Conservation (phyloP, 345 rosid genomes). For the Melaleuca quinquenervia region DNA sequence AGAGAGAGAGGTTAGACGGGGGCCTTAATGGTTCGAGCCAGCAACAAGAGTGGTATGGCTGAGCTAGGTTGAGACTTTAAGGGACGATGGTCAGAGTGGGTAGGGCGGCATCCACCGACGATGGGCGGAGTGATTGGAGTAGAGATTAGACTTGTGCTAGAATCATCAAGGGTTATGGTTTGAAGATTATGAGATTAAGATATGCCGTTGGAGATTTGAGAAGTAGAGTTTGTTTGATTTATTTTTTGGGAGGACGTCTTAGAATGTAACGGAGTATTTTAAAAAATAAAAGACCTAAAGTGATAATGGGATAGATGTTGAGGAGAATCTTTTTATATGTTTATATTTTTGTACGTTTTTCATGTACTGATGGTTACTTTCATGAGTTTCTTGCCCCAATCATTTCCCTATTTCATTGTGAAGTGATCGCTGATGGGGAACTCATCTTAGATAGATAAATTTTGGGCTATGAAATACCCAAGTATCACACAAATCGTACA, state of each 20-base stretch:
- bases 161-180: neutral
- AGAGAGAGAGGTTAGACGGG: neutral
- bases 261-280: neutral
- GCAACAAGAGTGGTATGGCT: neutral
- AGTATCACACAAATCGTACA: neutral
- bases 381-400: neutral
- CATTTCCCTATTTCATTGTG: neutral
- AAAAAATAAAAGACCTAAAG: neutral
- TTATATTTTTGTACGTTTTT: neutral
- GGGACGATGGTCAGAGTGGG: too few species aligned
- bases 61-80: too few species aligned
- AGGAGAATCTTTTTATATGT: neutral
- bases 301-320: neutral
- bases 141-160: neutral
- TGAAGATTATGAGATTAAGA: neutral
- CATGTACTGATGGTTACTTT: neutral
- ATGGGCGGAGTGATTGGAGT: neutral
- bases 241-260: neutral
- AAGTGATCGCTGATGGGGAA: rapidly evolving
- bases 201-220: neutral
- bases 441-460: neutral
- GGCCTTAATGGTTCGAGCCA: neutral
- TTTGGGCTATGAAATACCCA: neutral
- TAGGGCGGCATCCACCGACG: too few species aligned
- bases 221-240: neutral